phyloP scores from a whole-genome alignment of 345 rosid genomes.

The Cardamine occulta region DNA sequence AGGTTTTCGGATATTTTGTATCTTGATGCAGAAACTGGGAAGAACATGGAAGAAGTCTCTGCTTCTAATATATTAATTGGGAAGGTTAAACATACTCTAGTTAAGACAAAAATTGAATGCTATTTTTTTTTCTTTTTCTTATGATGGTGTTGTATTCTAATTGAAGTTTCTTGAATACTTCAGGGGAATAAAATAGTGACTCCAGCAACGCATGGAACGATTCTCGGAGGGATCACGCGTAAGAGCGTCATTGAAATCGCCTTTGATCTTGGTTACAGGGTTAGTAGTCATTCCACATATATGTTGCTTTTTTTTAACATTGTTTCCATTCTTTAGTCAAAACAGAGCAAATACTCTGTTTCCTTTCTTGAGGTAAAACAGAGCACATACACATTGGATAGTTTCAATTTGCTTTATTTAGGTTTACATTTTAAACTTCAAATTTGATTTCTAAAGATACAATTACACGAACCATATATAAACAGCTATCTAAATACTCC shows the following conservation, averaged over 20 bases:
- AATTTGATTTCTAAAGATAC: too few species aligned
- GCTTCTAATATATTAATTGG: slow-evolving; percentile 80
- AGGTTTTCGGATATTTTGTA: slow-evolving; percentile 87
- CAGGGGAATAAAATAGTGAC: slow-evolving; percentile 75
- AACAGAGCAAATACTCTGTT: too few species aligned
- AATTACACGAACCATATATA: too few species aligned
- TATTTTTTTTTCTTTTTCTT: not conserved
- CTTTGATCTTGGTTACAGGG: slow-evolving; percentile 71
- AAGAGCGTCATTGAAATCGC: slow-evolving; percentile 76
- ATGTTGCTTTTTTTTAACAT: not conserved
- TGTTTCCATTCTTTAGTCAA: not conserved
- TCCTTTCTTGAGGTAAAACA: too few species aligned
- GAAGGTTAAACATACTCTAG: slow-evolving; percentile 51
- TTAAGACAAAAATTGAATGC: not conserved
- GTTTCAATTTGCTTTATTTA: too few species aligned
- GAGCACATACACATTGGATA: too few species aligned
- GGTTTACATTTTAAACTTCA: too few species aligned
- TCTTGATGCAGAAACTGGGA: slow-evolving; percentile 70
- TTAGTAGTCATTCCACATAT: slow-evolving; percentile 27
- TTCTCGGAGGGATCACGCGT: slow-evolving; percentile 78
- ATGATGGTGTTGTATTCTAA: not conserved
- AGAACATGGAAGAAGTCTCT: slow-evolving; percentile 82
- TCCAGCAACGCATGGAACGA: slow-evolving; percentile 74
- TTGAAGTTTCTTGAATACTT: slow-evolving; percentile 8
- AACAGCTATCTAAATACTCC: too few species aligned